Evolutionary conservation across 1,284 basidiomycete genomes (phyloP), one percentile per base, ranked within the genome.

Genomic region (Austroboletus novae-zelandiae): DNA sequence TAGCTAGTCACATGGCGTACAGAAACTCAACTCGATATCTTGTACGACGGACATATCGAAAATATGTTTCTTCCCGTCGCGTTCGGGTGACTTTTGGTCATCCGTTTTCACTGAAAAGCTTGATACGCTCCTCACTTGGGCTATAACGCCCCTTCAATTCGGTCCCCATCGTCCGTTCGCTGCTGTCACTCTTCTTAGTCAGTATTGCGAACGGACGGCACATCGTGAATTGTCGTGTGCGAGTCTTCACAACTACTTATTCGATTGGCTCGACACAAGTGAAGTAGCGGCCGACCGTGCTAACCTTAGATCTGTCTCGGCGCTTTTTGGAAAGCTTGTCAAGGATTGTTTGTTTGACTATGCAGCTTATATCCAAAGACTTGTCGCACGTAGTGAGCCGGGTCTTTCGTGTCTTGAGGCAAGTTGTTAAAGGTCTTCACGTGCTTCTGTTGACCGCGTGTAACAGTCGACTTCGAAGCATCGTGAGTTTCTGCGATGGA

Each of bases 141-240:
- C 86, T 54, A 86, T 94, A 48, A 91, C 91, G 0, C 80, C 86
- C 8, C 75, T 90, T 29, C 91, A 93, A 66, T 90, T 89, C 48
- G 92, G 92, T 3, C 82, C 89, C 40, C 93, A 94, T 61, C 81
- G 94, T 20, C 84, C 90, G 5, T 91, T 90, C 58, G 89, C 85
- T 14, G 90, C 86, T 1, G 83, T 84, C 15, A 88, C 88, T 5
- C 73, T 96, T 36, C 80, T 95, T 44, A 77, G 76, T 17, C 76
- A 79, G 40, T 92, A 90, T 80, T 77, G 84, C 45, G 81, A 84
- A 50, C 78, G 74, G 56, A 79, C 79, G 13, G 78, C 78, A 47
- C 74, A 83, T 39, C 75, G 84, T 27, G 79, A 83, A 51, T 69
- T 75, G 31, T 69, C 73, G 10, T 76, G 77, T 54, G 78, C 79